Base-by-base conservation (phyloP, 2,329 filamentous ascomycete species). In the Claviceps lovelessii region DNA sequence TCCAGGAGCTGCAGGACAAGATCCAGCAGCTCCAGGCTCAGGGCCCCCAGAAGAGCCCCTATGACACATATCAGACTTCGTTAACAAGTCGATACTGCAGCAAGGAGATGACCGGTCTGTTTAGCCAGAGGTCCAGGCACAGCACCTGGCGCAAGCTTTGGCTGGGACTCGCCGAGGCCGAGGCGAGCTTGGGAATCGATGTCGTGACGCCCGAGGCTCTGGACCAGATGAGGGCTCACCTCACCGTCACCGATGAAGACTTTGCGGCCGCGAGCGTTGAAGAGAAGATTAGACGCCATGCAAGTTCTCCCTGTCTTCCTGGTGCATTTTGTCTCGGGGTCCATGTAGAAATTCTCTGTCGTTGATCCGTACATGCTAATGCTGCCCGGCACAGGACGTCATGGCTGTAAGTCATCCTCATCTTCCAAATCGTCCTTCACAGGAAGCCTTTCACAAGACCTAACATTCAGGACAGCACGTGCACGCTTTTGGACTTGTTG, bases 81-180 rank as follows among this genome's bases (percentile, higher is more conserved):
- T 73, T 90, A 61, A 83, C 79, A 60, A 77, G 76, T 61, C 80
- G 88, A 62, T 93, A 93, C 74, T 83, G 83, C 70, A 86, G 79
- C 62, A 67, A 69, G 59, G 85, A 86, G 71, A 90, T 93, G 86
- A 79, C 84, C 63, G 77, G 79, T 60, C 80, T 95, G 58, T 96
- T 95, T 76, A 85, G 83, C 61, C 81, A 84, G 56, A 81, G 88
- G 47, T 84, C 81, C 54, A 79, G 89, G 35, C 82, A 84, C 68
- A 84, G 81, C 46, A 89, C 83, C 54, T 94, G 89, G 89, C 82
- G 90, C 59, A 78, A 87, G 67, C 80, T 95, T 19, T 96, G 90
- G 90, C 74, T 91, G 48, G 83, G 78, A 71, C 84, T 95, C 11
- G 90, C 90, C 29, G 85, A 95, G 74, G 76, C 79, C 10, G 85